These are phyloP conservation scores for Mycena rosella DNA, from an alignment of 768 basidiomycete species.

Conservation along the genomic window DNA sequence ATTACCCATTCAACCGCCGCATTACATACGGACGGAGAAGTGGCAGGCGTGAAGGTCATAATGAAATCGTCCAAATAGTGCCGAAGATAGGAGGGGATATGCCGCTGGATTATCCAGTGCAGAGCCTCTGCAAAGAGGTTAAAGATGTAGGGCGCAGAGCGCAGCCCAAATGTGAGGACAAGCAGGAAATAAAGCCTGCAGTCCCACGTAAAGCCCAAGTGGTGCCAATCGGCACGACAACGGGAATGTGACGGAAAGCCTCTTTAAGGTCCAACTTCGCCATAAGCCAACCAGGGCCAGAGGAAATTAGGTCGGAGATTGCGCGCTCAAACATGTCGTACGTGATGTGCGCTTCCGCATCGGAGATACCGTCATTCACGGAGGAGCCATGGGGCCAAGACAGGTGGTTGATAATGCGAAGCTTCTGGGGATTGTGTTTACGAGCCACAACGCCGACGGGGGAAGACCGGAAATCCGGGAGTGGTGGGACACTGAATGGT, in stretches of 20 bases:
- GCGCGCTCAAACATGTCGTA: constrained; percentile 47
- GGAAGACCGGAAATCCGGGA: constrained; percentile 38
- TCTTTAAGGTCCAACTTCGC: constrained; percentile 40
- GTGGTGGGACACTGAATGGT: constrained; percentile 36
- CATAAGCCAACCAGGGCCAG: constrained; percentile 46
- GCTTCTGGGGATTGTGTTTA: constrained; percentile 40
- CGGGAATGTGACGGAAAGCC: constrained; percentile 53
- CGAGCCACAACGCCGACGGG: constrained; percentile 42
- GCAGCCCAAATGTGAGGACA: constrained; percentile 49
- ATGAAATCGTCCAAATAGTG: neutral
- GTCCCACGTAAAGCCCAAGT: constrained; percentile 49
- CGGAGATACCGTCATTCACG: constrained; percentile 48
- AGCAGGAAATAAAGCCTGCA: constrained; percentile 44
- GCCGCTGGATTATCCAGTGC: neutral
- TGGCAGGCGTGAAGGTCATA: neutral
- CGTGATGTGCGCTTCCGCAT: constrained; percentile 42
- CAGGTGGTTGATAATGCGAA: constrained; percentile 29
- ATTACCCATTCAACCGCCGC: neutral
- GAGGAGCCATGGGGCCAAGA: constrained; percentile 44
- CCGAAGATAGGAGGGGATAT: neutral
- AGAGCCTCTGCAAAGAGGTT: too few species aligned
- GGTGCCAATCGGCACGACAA: constrained; percentile 46
- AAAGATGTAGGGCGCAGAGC: constrained; percentile 51
- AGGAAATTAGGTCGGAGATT: constrained; percentile 37
- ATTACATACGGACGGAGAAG: neutral